Evolutionary conservation across 345 rosid genomes (phyloP).

Genomic region (Syzygium oleosum): DNA sequence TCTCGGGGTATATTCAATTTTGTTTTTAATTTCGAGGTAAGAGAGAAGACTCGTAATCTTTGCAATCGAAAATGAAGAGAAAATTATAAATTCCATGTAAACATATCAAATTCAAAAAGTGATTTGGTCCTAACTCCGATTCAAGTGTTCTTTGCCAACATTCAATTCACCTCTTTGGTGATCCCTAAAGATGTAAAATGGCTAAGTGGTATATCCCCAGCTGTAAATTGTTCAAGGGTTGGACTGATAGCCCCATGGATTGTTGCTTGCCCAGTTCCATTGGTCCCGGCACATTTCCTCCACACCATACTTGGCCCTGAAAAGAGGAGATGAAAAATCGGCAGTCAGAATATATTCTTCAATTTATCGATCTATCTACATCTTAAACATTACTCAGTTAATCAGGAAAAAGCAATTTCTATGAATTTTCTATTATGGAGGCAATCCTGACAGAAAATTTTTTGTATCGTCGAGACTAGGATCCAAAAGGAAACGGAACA

Average conservation of each 20-base stretch:
- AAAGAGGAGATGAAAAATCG: background rate
- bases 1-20: background rate
- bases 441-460: background rate
- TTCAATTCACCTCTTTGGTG: background rate
- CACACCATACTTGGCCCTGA: constrained; percentile 86
- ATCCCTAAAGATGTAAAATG: background rate
- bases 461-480: background rate
- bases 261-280: constrained; percentile 88
- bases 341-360: background rate
- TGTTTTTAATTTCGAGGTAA: background rate
- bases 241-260: constrained; percentile 81
- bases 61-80: background rate
- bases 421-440: background rate
- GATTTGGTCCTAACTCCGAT: background rate
- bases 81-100: background rate
- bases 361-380: background rate
- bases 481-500: background rate
- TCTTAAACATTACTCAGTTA: background rate
- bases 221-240: constrained; percentile 23
- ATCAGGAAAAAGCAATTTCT: background rate
- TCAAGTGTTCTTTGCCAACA: background rate
- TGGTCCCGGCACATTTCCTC: constrained; percentile 94
- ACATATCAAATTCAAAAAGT: background rate
- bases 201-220: background rate
- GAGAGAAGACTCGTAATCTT: background rate